Evolutionary conservation across 2,329 filamentous ascomycete genomes (phyloP), one percentile per base, ranked within the genome.

Genomic region (Cytospora mali): DNA sequence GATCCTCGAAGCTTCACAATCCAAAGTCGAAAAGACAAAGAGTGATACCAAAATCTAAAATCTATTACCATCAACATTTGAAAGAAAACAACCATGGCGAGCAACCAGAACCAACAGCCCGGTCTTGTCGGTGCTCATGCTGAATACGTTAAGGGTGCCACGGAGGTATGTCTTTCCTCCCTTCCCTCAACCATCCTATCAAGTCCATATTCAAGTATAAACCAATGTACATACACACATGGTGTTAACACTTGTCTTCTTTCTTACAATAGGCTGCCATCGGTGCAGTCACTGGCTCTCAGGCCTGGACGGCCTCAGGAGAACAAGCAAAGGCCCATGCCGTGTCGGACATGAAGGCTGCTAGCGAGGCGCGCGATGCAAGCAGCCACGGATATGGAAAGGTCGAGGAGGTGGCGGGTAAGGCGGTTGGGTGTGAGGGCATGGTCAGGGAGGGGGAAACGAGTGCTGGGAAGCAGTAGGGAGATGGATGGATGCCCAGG

Each of bases 81-180:
- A 4, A 48, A 23, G 29, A 13, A 14, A 49, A 11, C 29, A 66
- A 33, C 4, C 39, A 66, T 66, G 64, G 48, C 64, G 7, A 58
- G 58, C 58, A 66, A 52, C 23, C 62, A 73, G 35, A 67, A 73
- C 46, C 73, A 80, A 64, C 77, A 85, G 64, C 84, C 87, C 23
- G 81, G 86, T 51, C 85, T 91, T 66, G 71, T 90, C 50, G 79
- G 81, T 63, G 81, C 83, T 49, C 88, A 91, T 71, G 86, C 81
- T 33, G 84, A 90, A 70, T 91, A 89, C 70, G 81, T 85, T 70
- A 91, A 90, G 70, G 88, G 88, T 58, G 85, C 85, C 7, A 82
- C 85, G 61, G 86, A 89, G 77, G 88, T 88, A 74, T 62, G 75
- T 70, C 28, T 25, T 10, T 35, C 29, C 27, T n/a, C 52, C 14